Base-by-base conservation (phyloP, 768 basidiomycete species). In the Termitomyces sp. region DNA sequence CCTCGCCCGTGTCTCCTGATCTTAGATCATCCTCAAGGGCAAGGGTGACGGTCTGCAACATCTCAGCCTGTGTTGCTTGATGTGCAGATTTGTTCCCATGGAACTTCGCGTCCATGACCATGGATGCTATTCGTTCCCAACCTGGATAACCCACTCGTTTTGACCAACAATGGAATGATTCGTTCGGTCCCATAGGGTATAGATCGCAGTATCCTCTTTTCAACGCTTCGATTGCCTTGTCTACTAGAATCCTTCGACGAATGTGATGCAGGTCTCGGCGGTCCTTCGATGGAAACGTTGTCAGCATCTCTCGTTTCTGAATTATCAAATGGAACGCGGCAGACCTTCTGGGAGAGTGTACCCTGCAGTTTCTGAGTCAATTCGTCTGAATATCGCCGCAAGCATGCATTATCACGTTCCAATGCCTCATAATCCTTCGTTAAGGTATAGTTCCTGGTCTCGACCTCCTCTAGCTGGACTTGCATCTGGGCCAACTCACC, bases 81-180 rank as follows among this genome's bases (percentile, higher is more conserved):
- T 57, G 56, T 20, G 56, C 56, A 5, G 42, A 57, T 34, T 40
- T 57, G 43, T 57, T 57, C 36, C 56, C 56, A n/a, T 57, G 56
- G 12, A 18, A 9, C 34, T 57, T 57, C 12, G 56, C 50, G 9
- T 57, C 42, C 50, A 46, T 46, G 44, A 53, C 43, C 50, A 57
- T 57, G 2, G 40, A 44, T 14, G 56, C 49, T 52, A 57, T 52
- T 24, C 27, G 56, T 44, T 57, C 8, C 56, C 56, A 57, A 32
- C 33, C 26, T 3, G 34, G 42, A 32, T 52, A 57, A 2, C 43
- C 33, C 18, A 57, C 56, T 27, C 50, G 43, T 57, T 52, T 44
- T 22, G 50, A 57, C 56, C 50, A 57, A 14, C 20, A 30, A n/a
- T 34, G 40, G 9, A 57, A 57, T 12, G 56, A 46, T 10, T 57